Evolutionary conservation across 2,329 filamentous ascomycete genomes (phyloP).

Genomic region (Colletotrichum acutatum): DNA sequence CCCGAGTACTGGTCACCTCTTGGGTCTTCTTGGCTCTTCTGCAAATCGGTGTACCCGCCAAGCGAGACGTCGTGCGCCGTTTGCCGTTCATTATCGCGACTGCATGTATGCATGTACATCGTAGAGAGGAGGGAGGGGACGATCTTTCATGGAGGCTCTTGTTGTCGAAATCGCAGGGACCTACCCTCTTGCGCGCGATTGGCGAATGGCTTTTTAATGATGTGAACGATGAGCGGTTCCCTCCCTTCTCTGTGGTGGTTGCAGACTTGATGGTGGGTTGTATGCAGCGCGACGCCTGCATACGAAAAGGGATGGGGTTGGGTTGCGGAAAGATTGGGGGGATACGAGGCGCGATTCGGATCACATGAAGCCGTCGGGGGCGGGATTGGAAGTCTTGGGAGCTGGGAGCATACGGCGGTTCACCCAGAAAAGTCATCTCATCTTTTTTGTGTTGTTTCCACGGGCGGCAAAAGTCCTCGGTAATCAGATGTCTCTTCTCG

Average conservation of each 20-base stretch:
- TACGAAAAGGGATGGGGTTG: slow-evolving; percentile 12
- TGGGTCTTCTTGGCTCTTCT: neutral
- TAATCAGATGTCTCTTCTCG: too few species aligned
- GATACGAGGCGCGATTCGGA: slow-evolving; percentile 23
- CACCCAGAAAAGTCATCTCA: neutral
- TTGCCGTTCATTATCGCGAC: too few species aligned
- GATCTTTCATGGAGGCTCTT: slow-evolving; percentile 24
- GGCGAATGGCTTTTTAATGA: slow-evolving; percentile 13
- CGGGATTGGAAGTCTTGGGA: too few species aligned
- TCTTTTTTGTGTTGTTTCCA: neutral
- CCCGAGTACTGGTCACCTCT: slow-evolving; percentile 3
- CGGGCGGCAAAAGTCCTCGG: neutral
- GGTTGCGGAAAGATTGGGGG: neutral
- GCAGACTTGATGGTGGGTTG: slow-evolving; percentile 17
- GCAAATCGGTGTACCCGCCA: neutral
- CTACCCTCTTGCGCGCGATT: slow-evolving; percentile 5
- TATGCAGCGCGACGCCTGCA: slow-evolving; percentile 19
- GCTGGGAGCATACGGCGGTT: neutral
- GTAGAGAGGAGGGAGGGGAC: neutral
- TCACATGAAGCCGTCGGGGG: slow-evolving; percentile 22
- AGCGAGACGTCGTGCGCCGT: slow-evolving; percentile 22
- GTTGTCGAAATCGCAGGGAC: neutral
- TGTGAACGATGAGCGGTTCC: neutral
- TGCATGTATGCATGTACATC: too few species aligned
- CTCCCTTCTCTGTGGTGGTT: neutral